phyloP scores from a whole-genome alignment of 768 basidiomycete genomes.

The Epithele typhae region DNA sequence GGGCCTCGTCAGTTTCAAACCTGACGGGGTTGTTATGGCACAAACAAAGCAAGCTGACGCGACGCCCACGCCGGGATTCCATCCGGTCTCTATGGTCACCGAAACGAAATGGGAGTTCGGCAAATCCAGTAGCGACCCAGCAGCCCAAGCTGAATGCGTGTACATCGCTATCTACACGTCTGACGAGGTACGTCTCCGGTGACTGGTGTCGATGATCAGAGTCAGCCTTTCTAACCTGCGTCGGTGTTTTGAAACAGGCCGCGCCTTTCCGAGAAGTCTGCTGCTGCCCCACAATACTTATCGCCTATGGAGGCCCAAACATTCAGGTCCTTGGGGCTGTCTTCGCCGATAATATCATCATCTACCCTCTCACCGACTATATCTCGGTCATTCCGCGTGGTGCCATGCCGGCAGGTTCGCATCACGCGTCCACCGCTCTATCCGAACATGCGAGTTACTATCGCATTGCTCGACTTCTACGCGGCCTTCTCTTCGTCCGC shows the following conservation, averaged over 20 bases:
- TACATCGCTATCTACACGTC: slow-evolving; percentile 9
- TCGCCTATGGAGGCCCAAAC: slow-evolving; percentile 18
- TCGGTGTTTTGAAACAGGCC: too few species aligned
- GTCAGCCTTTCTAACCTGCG: too few species aligned
- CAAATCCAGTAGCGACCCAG: slow-evolving; percentile 8
- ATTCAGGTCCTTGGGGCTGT: slow-evolving; percentile 18
- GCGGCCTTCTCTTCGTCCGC: too few species aligned
- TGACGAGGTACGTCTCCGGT: not conserved
- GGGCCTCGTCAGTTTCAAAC: too few species aligned
- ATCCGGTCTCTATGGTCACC: too few species aligned
- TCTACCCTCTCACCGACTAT: slow-evolving; percentile 18
- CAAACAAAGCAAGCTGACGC: too few species aligned
- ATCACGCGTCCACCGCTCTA: too few species aligned
- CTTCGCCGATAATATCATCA: slow-evolving; percentile 14
- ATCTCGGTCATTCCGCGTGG: slow-evolving; percentile 4
- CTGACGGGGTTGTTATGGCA: too few species aligned
- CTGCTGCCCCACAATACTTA: slow-evolving; percentile 21
- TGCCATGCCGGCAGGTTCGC: too few species aligned
- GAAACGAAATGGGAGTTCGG: slow-evolving; percentile 4
- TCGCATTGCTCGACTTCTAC: too few species aligned
- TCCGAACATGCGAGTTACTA: too few species aligned
- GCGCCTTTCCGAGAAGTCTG: slow-evolving; percentile 5
- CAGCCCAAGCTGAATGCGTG: slow-evolving; percentile 6
- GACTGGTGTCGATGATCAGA: not conserved
- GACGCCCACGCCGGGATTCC: too few species aligned